Percentiles rank a stretch among this genome's conserved stretches.
Evolutionary conservation across 805 yeast genomes (phyloP).

Genomic region (Cyberlindnera meyerae): DNA sequence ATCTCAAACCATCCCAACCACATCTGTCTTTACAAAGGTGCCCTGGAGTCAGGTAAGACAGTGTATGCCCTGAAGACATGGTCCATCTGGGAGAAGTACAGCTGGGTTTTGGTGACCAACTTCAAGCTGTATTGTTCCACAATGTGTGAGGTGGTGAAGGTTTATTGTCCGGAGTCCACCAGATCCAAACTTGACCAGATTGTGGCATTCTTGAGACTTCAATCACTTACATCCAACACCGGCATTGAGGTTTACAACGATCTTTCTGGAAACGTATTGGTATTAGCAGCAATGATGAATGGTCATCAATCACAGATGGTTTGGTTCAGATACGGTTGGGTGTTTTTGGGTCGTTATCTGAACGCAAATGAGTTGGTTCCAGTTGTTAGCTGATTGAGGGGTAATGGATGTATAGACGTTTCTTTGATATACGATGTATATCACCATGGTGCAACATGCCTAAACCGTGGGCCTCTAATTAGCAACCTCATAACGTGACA

Average conservation of each 20-base stretch:
- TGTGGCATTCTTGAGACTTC: neutral
- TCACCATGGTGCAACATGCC: no score
- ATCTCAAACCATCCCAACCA: constrained; percentile 90
- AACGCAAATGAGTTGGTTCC: constrained; percentile 59
- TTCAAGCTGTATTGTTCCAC: constrained; percentile 1
- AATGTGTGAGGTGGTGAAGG: neutral
- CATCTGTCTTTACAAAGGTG: constrained; percentile 52
- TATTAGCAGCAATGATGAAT: constrained; percentile 67
- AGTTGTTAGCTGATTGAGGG: no score
- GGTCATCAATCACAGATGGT: constrained; percentile 90
- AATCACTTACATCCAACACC: neutral
- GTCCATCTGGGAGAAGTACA: constrained; percentile 40
- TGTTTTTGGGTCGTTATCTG: constrained; percentile 69
- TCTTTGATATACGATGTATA: no score
- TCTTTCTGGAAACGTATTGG: constrained; percentile 26
- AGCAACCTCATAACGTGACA: no score
- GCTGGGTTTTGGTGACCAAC: constrained; percentile 31
- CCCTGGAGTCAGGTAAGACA: constrained; percentile 8
- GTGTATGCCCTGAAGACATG: constrained; percentile 31
- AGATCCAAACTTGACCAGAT: no score
- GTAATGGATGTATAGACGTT: no score
- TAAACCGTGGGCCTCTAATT: no score
- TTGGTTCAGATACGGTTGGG: constrained; percentile 93
- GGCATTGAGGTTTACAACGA: constrained; percentile 29
- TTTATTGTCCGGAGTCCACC: no score